These are phyloP conservation scores for Thielaviopsis populi DNA, from an alignment of 2,329 filamentous ascomycete species.

Conservation along the genomic window DNA sequence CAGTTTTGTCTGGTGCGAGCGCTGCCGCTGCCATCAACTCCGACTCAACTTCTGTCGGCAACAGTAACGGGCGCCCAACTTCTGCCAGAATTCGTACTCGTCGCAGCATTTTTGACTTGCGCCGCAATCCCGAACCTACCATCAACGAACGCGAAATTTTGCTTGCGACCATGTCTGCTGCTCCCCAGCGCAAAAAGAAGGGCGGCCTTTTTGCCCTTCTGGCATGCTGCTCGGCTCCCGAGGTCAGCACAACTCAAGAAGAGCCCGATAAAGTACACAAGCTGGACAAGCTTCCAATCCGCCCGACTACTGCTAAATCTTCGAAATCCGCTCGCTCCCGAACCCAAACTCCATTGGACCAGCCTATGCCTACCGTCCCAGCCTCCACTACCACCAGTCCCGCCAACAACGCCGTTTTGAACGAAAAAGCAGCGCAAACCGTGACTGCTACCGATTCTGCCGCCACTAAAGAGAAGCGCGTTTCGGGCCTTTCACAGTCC, in stretches of 20 bases:
- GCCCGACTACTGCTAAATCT: conserved; percentile 40
- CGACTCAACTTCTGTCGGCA: conserved; percentile 5
- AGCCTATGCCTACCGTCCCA: conserved; percentile 25
- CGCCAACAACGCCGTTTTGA: conserved; percentile 27
- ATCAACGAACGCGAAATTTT: conserved; percentile 16
- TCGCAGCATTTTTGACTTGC: conserved; percentile 16
- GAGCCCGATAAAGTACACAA: conserved; percentile 41
- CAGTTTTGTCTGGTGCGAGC: conserved; percentile 16
- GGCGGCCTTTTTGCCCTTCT: conserved; percentile 45
- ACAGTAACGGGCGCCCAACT: conserved; percentile 13
- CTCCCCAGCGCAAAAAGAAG: conserved; percentile 37
- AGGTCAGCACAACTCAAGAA: conserved; percentile 40
- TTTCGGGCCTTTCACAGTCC: conserved; percentile 32
- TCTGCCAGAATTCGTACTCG: conserved; percentile 15
- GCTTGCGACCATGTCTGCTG: conserved; percentile 23
- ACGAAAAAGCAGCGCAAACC: conserved; percentile 35
- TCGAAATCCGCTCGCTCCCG: conserved; percentile 21
- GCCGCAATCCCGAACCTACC: conserved; percentile 20
- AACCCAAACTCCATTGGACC: conserved; percentile 38
- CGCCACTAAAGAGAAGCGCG: conserved; percentile 31
- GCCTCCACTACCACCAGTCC: not conserved
- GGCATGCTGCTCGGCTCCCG: conserved; percentile 51
- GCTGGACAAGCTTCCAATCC: conserved; percentile 40
- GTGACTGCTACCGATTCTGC: conserved; percentile 23
- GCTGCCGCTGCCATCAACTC: conserved; percentile 14